These are phyloP conservation scores for Salix purpurea DNA, from an alignment of 345 rosid species.

Conservation along the genomic window DNA sequence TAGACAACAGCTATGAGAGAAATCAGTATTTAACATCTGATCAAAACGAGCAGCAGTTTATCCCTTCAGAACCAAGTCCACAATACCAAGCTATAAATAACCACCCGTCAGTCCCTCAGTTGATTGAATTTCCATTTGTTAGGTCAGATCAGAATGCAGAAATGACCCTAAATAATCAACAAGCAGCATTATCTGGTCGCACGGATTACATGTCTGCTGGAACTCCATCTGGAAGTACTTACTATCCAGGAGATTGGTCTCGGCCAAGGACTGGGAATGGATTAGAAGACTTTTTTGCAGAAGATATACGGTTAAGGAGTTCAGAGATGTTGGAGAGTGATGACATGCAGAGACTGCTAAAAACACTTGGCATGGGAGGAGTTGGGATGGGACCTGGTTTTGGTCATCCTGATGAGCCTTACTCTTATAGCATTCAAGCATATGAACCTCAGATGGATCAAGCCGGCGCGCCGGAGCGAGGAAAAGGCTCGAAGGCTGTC, in stretches of 20 bases:
- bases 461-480: slow-evolving; percentile 26
- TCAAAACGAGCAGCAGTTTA: slow-evolving; percentile 29
- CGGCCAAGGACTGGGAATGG: slow-evolving; percentile 45
- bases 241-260: slow-evolving; percentile 63
- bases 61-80: slow-evolving; percentile 34
- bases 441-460: slow-evolving; percentile 46
- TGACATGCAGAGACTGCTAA: slow-evolving; percentile 85
- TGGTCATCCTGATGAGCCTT: slow-evolving; percentile 52
- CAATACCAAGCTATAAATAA: slow-evolving; percentile 31
- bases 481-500: slow-evolving; percentile 72
- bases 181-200: slow-evolving; percentile 36
- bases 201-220: slow-evolving; percentile 44
- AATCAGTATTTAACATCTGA: slow-evolving; percentile 17
- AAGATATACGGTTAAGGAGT: slow-evolving; percentile 73
- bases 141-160: slow-evolving; percentile 37
- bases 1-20: slow-evolving; percentile 20
- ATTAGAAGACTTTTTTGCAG: slow-evolving; percentile 56
- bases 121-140: slow-evolving; percentile 57
- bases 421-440: slow-evolving; percentile 44
- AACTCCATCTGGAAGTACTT: slow-evolving; percentile 32
- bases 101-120: slow-evolving; percentile 42
- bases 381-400: slow-evolving; percentile 45
- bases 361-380: slow-evolving; percentile 47
- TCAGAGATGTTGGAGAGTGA: slow-evolving; percentile 81
- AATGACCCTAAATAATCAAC: slow-evolving; percentile 37